Evolutionary conservation across 305 asterid genomes (phyloP).

Genomic region (Ilex paraguariensis): DNA sequence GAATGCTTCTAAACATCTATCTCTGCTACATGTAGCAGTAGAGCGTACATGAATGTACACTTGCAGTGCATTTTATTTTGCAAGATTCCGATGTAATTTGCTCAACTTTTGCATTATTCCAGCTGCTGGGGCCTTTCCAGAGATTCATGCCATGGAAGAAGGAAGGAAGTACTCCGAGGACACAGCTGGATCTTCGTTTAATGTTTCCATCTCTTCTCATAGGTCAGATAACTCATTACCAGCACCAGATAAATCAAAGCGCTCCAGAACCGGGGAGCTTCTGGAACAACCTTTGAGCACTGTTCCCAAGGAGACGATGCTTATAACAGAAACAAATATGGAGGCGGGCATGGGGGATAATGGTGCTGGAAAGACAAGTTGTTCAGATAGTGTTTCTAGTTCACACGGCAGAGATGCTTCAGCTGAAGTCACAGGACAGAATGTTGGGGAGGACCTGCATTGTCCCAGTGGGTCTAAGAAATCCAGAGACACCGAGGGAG

Average conservation of each 20-base stretch:
- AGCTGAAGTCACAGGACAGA: conserved; percentile 12
- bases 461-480: conserved; percentile 13
- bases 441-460: conserved; percentile 13
- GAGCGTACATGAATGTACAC: too few relatives aligned
- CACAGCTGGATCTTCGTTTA: too few relatives aligned
- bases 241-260: conserved; percentile 23
- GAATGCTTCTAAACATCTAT: too few relatives aligned
- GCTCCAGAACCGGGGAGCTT: neutral
- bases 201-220: conserved; percentile 4
- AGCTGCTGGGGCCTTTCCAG: neutral
- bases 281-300: conserved; percentile 9
- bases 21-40: too few relatives aligned
- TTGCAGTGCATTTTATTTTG: too few relatives aligned
- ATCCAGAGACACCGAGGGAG: conserved; percentile 13
- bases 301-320: conserved; percentile 14
- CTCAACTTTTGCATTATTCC: too few relatives aligned
- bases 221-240: conserved; percentile 20
- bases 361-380: conserved; percentile 1
- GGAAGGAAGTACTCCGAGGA: neutral
- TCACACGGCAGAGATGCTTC: conserved; percentile 5
- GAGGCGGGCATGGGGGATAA: conserved; percentile 7
- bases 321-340: conserved; percentile 2
- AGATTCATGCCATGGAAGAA: neutral
- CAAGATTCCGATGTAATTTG: too few relatives aligned
- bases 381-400: conserved; percentile 8